Conservation (phyloP, 352 stramenopile genomes). For the Globisporangium emineosum region DNA sequence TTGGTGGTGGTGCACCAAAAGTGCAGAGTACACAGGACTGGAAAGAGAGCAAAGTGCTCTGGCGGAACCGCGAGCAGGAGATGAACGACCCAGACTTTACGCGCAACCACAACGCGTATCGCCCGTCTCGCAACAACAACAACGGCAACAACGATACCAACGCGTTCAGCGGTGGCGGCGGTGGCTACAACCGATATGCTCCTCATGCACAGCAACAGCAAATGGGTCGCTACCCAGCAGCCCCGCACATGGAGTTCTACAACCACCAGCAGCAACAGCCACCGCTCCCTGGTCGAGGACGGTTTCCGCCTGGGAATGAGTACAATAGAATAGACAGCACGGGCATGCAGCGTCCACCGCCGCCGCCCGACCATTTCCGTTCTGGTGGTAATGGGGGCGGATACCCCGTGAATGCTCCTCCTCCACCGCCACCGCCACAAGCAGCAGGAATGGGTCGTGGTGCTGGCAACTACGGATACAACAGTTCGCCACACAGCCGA, state of each 20-base stretch:
- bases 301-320: conserved; percentile 25
- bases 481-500: conserved; percentile 13
- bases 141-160: not conserved
- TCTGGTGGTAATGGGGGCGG: conserved; percentile 12
- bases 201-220: not conserved
- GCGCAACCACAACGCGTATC: conserved; percentile 71
- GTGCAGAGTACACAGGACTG: conserved; percentile 49
- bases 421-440: conserved; percentile 23
- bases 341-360: conserved; percentile 23
- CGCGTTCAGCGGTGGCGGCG: not conserved
- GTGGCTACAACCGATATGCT: conserved; percentile 28
- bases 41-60: conserved; percentile 92
- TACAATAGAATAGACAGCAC: conserved; percentile 65
- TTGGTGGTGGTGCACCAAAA: not conserved
- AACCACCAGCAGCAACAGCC: conserved; percentile 20
- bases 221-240: conserved; percentile 7
- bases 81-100: conserved; percentile 92
- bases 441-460: conserved; percentile 15
- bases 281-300: conserved; percentile 29
- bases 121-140: conserved; percentile 25
- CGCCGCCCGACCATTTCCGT: conserved; percentile 41
- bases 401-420: conserved; percentile 33
- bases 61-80: conserved; percentile 93
- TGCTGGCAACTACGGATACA: not conserved
- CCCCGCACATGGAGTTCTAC: conserved; percentile 19